A percentile compares a stretch with the other conserved stretches of the same genome.
phyloP scores from a whole-genome alignment of 208 protist genomes.

The Naegleria gruberi region DNA sequence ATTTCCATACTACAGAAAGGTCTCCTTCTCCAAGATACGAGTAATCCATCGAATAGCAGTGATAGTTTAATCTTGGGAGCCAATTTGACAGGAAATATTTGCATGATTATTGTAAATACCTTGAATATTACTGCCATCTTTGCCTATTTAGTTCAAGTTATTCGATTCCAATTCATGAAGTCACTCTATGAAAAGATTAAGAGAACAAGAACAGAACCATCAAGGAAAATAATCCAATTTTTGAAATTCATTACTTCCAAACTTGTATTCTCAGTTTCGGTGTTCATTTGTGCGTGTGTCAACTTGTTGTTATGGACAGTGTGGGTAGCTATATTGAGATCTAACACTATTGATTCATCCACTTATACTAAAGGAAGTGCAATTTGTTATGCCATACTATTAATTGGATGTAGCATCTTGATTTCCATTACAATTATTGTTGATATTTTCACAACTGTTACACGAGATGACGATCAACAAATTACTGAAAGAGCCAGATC shows the following conservation, averaged over 20 bases:
- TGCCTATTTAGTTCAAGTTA: background rate
- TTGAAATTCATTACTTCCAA: background rate
- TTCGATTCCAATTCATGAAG: background rate
- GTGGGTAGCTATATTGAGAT: background rate
- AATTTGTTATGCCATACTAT: background rate
- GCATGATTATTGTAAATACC: background rate
- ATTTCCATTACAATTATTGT: background rate
- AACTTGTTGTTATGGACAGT: background rate
- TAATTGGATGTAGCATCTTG: background rate
- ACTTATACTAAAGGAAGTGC: background rate
- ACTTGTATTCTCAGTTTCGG: background rate
- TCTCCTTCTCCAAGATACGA: background rate
- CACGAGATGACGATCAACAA: background rate
- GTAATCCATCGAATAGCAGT: background rate
- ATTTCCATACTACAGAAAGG: background rate
- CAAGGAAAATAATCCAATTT: background rate
- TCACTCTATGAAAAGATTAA: background rate
- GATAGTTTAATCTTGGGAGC: background rate
- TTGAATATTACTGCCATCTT: background rate
- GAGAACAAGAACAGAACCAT: background rate
- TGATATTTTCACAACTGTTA: background rate
- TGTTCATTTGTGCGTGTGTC: background rate
- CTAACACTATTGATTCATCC: background rate
- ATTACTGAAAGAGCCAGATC: background rate
- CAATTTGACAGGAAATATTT: background rate